Evolutionary conservation across 192 early-diverging fungal species (phyloP).

Genomic region (Coemansia sp.): DNA sequence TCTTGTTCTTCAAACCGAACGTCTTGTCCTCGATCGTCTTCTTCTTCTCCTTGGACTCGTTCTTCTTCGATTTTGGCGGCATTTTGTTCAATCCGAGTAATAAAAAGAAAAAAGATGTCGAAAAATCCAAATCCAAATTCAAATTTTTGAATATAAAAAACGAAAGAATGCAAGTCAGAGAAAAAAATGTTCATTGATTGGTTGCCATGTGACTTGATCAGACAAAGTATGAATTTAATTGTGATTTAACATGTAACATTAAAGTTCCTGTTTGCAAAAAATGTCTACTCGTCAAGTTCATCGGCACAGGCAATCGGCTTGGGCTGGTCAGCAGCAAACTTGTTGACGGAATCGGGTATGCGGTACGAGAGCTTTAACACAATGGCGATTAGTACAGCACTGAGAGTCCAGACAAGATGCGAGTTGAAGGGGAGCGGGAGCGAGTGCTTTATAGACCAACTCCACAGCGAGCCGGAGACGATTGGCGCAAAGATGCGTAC

Average conservation of each 20-base stretch:
- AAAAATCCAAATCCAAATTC: neutral
- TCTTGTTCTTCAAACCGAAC: conserved; percentile 99
- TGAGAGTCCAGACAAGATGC: conserved; percentile 40
- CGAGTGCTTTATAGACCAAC: conserved; percentile 42
- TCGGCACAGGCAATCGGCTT: neutral
- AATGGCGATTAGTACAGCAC: conserved; percentile 6
- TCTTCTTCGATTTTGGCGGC: conserved; percentile 78
- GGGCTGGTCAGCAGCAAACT: conserved; percentile 27
- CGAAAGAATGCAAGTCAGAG: neutral
- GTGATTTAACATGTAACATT: neutral
- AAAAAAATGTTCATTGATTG: conserved; percentile 2
- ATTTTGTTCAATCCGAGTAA: conserved; percentile 43
- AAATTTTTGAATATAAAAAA: neutral
- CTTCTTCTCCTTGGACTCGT: conserved; percentile 69
- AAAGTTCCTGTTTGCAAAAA: too few relatives aligned
- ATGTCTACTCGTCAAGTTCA: neutral
- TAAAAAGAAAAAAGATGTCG: conserved; percentile 8
- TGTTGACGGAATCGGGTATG: conserved; percentile 39
- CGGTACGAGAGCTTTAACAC: conserved; percentile 10
- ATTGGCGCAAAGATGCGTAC: conserved; percentile 32
- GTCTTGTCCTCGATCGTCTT: conserved; percentile 95
- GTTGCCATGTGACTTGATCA: conserved; percentile 9
- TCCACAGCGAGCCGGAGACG: conserved; percentile 34
- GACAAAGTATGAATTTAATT: neutral
- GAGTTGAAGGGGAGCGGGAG: conserved; percentile 43